Evolutionary conservation across 1,284 basidiomycete genomes (phyloP), one percentile per base, ranked within the genome.

Genomic region (Termitomyces sp.): DNA sequence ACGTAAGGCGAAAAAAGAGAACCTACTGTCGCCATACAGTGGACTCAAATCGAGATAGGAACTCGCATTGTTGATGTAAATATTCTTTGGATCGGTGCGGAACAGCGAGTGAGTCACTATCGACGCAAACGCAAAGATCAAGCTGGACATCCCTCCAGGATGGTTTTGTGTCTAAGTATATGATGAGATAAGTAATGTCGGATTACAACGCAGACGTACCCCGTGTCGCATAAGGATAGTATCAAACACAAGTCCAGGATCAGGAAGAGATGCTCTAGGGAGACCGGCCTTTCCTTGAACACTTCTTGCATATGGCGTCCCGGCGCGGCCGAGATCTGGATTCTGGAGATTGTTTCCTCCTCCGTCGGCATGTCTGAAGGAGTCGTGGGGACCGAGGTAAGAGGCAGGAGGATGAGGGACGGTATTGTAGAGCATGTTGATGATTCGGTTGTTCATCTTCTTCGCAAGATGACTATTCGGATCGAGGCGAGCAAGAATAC

Each of bases 11-110:
- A 24, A 40, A n/a, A 43, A 3, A 10, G 19, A 2, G 3, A 15
- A 61, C 72, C 50, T 44, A 74, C 72, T 73, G 52, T 68, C 65
- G 5, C 77, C 77, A 60, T 78, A 76, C 0, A 75, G 58, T 5
- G 70, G 70, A 45, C 75, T 76, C 15, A 84, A 69, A 57, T 86
- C 83, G 52, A 86, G 72, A 60, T 84, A 84, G 3, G 79, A 81
- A 33, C 75, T 77, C 5, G 83, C 77, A 38, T 77, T 70, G 67
- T 86, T 85, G 62, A 77, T 76, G 40, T 64, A 68, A 57, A 65
- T 67, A 52, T 78, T 68, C 1, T 61, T 50, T 9, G 61, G 59
- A 52, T 73, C 69, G 2, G 75, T 75, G 13, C 72, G 64, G 69
- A 79, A 80, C 7, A 79, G 61, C 2, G 73, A 73, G 55, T 78